phyloP scores from a whole-genome alignment of 1,284 basidiomycete species.

The Malassezia sp. region DNA sequence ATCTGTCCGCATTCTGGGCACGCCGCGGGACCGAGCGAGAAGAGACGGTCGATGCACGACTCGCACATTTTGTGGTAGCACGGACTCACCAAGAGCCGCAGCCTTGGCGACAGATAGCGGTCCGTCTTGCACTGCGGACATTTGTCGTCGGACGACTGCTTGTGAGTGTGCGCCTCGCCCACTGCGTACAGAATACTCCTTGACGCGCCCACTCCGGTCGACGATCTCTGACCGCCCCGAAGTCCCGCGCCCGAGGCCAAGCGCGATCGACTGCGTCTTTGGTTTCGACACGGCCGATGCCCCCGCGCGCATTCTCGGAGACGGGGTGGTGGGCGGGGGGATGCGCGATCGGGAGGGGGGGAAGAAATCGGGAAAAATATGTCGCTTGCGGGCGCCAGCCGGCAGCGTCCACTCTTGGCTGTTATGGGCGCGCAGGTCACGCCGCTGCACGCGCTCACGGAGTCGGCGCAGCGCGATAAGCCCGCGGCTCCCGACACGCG shows the following conservation, averaged over 20 bases:
- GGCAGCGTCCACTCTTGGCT: background rate
- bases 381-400: no score
- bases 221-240: constrained; percentile 17
- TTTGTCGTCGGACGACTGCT: constrained; percentile 55
- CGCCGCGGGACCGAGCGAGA: constrained; percentile 86
- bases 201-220: constrained; percentile 31
- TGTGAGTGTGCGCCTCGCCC: background rate
- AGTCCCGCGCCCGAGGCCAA: background rate
- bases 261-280: background rate
- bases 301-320: no score
- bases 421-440: background rate
- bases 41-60: constrained; percentile 81
- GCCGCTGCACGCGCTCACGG: constrained; percentile 17
- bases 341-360: no score
- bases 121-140: constrained; percentile 97
- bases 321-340: no score
- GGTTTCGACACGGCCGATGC: no score
- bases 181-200: constrained; percentile 28
- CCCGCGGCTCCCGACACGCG: background rate
- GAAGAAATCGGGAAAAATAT: no score
- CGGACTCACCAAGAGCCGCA: constrained; percentile 78
- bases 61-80: constrained; percentile 92
- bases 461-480: constrained; percentile 18
- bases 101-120: constrained; percentile 83
- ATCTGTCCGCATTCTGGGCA: constrained; percentile 85